A percentile compares a stretch with the other conserved stretches of the same genome.
Conservation (phyloP, 768 basidiomycete genomes). For the Lentinula boryana region DNA sequence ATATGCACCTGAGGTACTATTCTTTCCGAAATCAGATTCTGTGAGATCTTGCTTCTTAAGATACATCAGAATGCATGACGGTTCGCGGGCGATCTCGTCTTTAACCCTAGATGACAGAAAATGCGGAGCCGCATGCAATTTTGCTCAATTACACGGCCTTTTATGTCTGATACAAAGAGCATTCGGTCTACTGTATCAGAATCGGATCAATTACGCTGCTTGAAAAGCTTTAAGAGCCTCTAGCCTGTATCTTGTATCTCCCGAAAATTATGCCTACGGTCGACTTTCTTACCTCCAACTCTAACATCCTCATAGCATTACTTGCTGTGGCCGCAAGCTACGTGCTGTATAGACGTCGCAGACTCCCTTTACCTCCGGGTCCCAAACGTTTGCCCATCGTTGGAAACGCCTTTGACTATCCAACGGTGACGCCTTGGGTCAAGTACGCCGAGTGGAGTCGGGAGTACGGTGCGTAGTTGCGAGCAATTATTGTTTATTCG, state of each 20-base stretch:
- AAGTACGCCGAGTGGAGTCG: slow-evolving; percentile 15
- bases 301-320: not conserved
- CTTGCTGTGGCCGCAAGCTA: not conserved
- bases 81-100: too few species aligned
- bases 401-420: slow-evolving; percentile 18
- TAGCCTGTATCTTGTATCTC: not conserved
- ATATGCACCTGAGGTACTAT: too few species aligned
- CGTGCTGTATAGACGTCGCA: not conserved
- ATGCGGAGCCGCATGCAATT: not conserved
- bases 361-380: slow-evolving; percentile 20
- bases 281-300: not conserved
- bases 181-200: not conserved
- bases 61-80: too few species aligned
- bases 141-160: not conserved
- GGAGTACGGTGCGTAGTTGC: slow-evolving; percentile 10
- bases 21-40: too few species aligned
- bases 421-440: slow-evolving; percentile 12
- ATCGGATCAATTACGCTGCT: not conserved
- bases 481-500: not conserved
- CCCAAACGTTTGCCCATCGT: slow-evolving; percentile 17
- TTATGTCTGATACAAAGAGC: not conserved
- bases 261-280: not conserved
- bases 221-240: not conserved
- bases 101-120: not conserved
- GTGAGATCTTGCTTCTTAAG: too few species aligned